A percentile compares a stretch with the other conserved stretches of the same genome.
Evolutionary conservation across 2,329 filamentous ascomycete genomes (phyloP).

Genomic region (Ophiostoma montium): DNA sequence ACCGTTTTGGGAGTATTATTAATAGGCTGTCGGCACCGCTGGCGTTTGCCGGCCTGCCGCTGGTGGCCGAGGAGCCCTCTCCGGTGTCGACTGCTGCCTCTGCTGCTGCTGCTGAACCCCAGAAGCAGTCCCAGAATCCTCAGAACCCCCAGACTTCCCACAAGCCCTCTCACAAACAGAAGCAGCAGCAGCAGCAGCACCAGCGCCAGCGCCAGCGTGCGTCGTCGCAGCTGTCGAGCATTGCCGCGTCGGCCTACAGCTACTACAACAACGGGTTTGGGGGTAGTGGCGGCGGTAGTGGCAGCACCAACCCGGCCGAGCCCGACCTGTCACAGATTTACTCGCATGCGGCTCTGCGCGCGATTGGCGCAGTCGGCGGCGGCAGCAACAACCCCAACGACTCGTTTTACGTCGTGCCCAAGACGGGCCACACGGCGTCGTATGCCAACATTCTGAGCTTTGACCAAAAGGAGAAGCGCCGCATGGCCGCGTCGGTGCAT

Average conservation of each 20-base stretch:
- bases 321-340: slow-evolving; percentile 75
- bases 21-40: slow-evolving; percentile 80
- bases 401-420: slow-evolving; percentile 91
- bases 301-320: slow-evolving; percentile 26
- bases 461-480: slow-evolving; percentile 51
- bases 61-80: slow-evolving; percentile 25
- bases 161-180: not conserved
- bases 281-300: not conserved
- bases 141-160: too few species aligned
- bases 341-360: slow-evolving; percentile 70
- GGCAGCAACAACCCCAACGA: slow-evolving; percentile 32
- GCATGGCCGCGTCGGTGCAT: slow-evolving; percentile 16
- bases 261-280: too few species aligned
- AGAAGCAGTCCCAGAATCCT: not conserved
- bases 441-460: slow-evolving; percentile 79
- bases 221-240: slow-evolving; percentile 14
- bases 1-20: slow-evolving; percentile 75
- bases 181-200: not conserved
- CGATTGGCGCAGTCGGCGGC: slow-evolving; percentile 51
- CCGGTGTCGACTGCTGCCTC: too few species aligned
- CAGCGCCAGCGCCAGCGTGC: slow-evolving; percentile 1
- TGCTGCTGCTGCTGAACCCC: too few species aligned
- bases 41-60: slow-evolving; percentile 81
- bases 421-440: slow-evolving; percentile 78
- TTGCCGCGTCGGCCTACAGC: slow-evolving; percentile 7